Evolutionary conservation across 2,329 filamentous ascomycete genomes (phyloP), one percentile per base, ranked within the genome.

Genomic region (Myriosclerotinia scirpicola): DNA sequence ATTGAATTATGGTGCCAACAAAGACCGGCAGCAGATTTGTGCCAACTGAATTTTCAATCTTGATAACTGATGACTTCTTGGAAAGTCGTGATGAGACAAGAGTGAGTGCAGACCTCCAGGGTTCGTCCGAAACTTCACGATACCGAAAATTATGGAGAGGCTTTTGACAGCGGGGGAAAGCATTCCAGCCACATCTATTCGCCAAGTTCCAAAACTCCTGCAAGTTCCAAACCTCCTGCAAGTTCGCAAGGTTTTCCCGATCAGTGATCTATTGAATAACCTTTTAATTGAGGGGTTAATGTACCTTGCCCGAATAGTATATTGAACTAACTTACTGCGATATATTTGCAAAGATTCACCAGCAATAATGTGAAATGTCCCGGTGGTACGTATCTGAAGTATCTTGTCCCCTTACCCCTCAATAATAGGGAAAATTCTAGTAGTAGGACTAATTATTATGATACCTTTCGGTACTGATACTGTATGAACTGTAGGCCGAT

Each of bases 91-190:
- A 50, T 61, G 44, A 61, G 58, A 61, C 44, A 50, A 26, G 50
- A 50, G n/a, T 50, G 50, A 50, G n/a, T 50, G 44, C 44, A 38
- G 34, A 48, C 30, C 44, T 61, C 9, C 15, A 61, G 34, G 48
- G 60, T 63, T 63, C 60, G 36, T 63, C 60, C 60, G 60, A 54
- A 54, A 63, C 48, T 54, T 63, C 54, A 63, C 48, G 60, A 63
- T 54, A 63, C 59, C 46, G 59, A 54, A 54, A 42, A 30, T 11
- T n/a, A 40, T 30, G 34, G 56, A 59, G 30, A 36, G 56, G 34
- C 56, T 20, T 46, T 48, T 30, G 59, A 62, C 59, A 63, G 60
- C 60, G 60, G 60, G 60, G 60, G 36, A 54, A 22, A 17, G 17
- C 14, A n/a, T 63, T 40, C 12, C 36, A 54, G 48, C 36, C 22